Conservation (phyloP, 768 basidiomycete genomes). For the Boletellus sp. region DNA sequence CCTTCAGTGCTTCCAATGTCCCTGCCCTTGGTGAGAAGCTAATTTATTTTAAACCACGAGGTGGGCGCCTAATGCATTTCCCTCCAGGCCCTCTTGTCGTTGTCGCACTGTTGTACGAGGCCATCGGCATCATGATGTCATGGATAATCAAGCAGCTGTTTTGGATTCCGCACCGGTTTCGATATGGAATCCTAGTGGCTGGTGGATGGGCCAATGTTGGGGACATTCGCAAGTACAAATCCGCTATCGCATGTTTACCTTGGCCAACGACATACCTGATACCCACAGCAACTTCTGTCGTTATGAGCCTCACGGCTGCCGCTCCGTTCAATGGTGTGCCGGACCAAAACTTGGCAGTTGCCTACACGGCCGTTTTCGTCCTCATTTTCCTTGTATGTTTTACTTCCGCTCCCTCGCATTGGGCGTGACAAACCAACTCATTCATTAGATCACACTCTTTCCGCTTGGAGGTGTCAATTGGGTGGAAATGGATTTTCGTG, state of each 20-base stretch:
- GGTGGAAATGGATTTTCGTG: constrained; percentile 60
- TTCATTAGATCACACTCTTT: constrained; percentile 55
- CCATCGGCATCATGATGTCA: constrained; percentile 50
- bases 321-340: constrained; percentile 56
- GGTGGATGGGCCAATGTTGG: constrained; percentile 69
- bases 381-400: constrained; percentile 54
- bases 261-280: neutral
- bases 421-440: neutral
- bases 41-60: neutral
- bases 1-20: constrained; percentile 58
- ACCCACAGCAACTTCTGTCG: constrained; percentile 66
- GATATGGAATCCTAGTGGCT: constrained; percentile 65
- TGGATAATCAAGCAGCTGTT: constrained; percentile 58
- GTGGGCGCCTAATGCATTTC: neutral
- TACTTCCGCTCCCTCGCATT: neutral
- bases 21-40: constrained; percentile 43
- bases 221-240: constrained; percentile 54
- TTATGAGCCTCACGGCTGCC: constrained; percentile 57
- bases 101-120: constrained; percentile 57
- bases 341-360: constrained; percentile 61
- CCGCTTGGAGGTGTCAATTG: constrained; percentile 54
- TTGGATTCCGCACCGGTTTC: constrained; percentile 76
- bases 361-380: constrained; percentile 61
- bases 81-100: constrained; percentile 57
- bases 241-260: neutral